Evolutionary conservation across 2,329 filamentous ascomycete species (phyloP), one percentile per base, ranked within the genome.

Genomic region (Pyrenophora graminea): DNA sequence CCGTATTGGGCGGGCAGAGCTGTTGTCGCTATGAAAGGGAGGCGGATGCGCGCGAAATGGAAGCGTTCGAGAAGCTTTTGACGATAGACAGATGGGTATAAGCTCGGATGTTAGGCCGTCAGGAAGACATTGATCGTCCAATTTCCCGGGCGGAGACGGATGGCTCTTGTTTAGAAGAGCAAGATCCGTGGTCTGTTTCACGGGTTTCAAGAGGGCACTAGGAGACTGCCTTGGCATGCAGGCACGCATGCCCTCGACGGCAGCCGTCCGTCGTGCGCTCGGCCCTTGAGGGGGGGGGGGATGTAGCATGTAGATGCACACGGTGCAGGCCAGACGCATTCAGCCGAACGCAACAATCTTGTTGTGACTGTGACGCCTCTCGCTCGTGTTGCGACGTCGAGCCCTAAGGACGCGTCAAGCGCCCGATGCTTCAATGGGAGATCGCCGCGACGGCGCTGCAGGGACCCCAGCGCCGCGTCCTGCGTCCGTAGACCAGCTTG

Each of bases 51-150:
- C 58, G 61, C 63, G 62, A 61, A 53, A 58, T 66, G 55, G 66
- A 64, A 63, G 58, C 55, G 62, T 70, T 71, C 67, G 67, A 70
- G 68, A 70, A 67, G 66, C 60, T 71, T 69, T 70, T 69, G 68
- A 66, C 55, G 58, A 58, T 59, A 58, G 62, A 56, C 63, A 56
- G 53, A 66, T 51, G 62, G 57, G 59, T 65, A 61, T 60, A 58
- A 62, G 67, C 63, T 67, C 58, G 61, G 65, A 67, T 66, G 60
- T 63, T 57, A 68, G 67, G 61, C 64, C 64, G 66, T 69, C 63
- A 72, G 63, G 65, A 71, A 70, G 68, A 70, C 67, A 68, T 66
- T 70, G 67, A 70, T 71, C 68, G 68, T 70, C 69, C 68, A 70
- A 72, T 71, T 63, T 72, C 68, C 69, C 67, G 68, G 62, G 65